Evolutionary conservation across 164 flowering plant genomes (phyloP).

Genomic region (Annona cherimola): DNA sequence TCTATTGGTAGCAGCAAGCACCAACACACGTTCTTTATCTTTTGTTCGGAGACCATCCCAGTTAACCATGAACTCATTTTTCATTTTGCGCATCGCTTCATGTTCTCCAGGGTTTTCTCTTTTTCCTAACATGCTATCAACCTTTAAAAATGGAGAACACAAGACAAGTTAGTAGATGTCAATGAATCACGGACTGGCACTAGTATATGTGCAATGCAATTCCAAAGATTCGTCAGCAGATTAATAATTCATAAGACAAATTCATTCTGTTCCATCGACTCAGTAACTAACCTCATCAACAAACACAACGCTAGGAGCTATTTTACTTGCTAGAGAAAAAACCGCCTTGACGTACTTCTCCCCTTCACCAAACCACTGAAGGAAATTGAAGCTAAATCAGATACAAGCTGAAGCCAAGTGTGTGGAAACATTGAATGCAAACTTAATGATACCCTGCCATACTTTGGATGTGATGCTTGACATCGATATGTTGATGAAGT

Average conservation of each 20-base stretch:
- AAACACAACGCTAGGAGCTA: conserved; percentile 40
- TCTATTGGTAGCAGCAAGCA: conserved; percentile 95
- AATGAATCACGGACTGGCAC: not conserved
- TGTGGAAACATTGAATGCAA: not conserved
- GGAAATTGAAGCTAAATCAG: conserved; percentile 10
- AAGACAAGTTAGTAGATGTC: not conserved
- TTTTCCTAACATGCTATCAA: conserved; percentile 42
- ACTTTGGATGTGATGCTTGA: conserved; percentile 96
- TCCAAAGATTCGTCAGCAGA: not conserved
- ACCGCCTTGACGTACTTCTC: conserved; percentile 44
- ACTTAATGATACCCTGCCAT: conserved; percentile 3
- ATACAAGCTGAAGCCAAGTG: not conserved
- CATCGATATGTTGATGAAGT: conserved; percentile 95
- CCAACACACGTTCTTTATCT: conserved; percentile 88
- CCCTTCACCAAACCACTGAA: conserved; percentile 49
- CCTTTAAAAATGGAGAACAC: conserved; percentile 30
- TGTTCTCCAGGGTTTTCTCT: conserved; percentile 38
- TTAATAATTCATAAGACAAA: not conserved
- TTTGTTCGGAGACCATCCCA: conserved; percentile 73
- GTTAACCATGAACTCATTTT: conserved; percentile 45
- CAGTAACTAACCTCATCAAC: conserved; percentile 44
- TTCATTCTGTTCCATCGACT: not conserved
- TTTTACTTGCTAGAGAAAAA: conserved; percentile 39
- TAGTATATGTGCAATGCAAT: not conserved
- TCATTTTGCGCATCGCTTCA: conserved; percentile 43